Percentiles rank a stretch among this genome's conserved stretches.
Evolutionary conservation across 2,329 filamentous ascomycete genomes (phyloP).

Genomic region (Xylaria sp.): DNA sequence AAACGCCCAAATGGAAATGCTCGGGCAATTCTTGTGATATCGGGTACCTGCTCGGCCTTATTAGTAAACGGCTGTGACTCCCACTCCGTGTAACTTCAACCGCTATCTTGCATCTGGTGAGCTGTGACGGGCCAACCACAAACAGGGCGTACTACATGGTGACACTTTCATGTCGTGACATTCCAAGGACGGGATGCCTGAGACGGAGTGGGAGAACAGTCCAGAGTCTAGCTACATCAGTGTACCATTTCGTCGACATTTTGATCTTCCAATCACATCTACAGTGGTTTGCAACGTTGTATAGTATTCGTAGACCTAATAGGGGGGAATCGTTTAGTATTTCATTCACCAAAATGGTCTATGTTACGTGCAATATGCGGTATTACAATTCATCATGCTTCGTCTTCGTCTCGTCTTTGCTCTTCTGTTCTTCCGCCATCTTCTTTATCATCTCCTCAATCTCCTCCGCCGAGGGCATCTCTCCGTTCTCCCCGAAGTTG

Average conservation of each 20-base stretch:
- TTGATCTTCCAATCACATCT: background rate
- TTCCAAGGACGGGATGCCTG: too few species aligned
- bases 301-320: background rate
- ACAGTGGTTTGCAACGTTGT: background rate
- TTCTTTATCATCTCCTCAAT: slow-evolving; percentile 67
- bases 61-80: slow-evolving; percentile 12
- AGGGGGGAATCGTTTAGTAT: slow-evolving; percentile 37
- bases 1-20: slow-evolving; percentile 27
- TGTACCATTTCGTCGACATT: background rate
- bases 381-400: slow-evolving; percentile 49
- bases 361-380: slow-evolving; percentile 38
- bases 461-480: slow-evolving; percentile 59
- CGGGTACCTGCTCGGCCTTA: slow-evolving; percentile 25
- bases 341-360: slow-evolving; percentile 43
- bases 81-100: slow-evolving; percentile 21
- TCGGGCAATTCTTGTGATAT: slow-evolving; percentile 9
- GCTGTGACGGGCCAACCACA: slow-evolving; percentile 18
- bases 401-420: slow-evolving; percentile 42
- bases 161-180: slow-evolving; percentile 15
- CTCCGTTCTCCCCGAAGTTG: slow-evolving; percentile 54
- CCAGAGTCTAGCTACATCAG: background rate
- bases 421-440: slow-evolving; percentile 50
- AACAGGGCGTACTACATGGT: slow-evolving; percentile 2
- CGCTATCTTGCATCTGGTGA: slow-evolving; percentile 1
- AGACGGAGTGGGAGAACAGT: background rate